A percentile compares a stretch with the other conserved stretches of the same genome.
These are phyloP conservation scores for Neofusicoccum umdonicola DNA, from an alignment of 2,329 filamentous ascomycete genomes.

Conservation along the genomic window DNA sequence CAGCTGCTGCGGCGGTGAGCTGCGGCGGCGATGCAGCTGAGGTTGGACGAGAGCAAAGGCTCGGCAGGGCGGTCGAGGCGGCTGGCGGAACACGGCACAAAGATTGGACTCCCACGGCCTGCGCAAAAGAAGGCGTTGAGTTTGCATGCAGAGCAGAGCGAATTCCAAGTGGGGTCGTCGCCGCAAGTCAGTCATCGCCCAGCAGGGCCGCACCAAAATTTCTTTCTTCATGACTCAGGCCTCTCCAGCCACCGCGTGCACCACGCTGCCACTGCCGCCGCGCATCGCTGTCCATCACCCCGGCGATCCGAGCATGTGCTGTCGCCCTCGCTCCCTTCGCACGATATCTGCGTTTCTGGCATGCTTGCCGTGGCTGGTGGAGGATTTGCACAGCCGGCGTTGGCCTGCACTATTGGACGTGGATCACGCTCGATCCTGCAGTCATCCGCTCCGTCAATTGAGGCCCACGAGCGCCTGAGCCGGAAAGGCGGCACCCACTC, in stretches of 20 bases:
- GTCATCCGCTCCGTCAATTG: background rate
- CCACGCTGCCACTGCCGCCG: background rate
- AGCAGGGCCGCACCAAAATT: constrained; percentile 1
- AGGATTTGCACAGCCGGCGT: background rate
- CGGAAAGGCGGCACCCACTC: background rate
- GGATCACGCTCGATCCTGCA: background rate
- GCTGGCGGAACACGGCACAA: background rate
- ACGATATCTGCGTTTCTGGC: background rate
- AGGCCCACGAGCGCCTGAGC: too few species aligned
- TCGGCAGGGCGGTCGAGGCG: background rate
- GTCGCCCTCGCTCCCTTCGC: too few species aligned
- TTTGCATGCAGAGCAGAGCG: background rate
- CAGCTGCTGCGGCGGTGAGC: background rate
- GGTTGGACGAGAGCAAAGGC: background rate
- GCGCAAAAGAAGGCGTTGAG: background rate
- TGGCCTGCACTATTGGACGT: background rate
- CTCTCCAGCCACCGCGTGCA: constrained; percentile 1
- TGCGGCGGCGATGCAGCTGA: background rate
- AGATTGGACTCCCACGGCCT: constrained; percentile 3
- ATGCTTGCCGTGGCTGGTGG: background rate
- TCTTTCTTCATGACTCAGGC: background rate
- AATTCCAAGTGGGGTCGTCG: constrained; percentile 7
- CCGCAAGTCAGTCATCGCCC: constrained; percentile 6
- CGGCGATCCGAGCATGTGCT: background rate
- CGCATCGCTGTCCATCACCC: background rate